Conservation (phyloP, 495 filamentous ascomycete genomes). For the Diplogelasinospora grovesii region DNA sequence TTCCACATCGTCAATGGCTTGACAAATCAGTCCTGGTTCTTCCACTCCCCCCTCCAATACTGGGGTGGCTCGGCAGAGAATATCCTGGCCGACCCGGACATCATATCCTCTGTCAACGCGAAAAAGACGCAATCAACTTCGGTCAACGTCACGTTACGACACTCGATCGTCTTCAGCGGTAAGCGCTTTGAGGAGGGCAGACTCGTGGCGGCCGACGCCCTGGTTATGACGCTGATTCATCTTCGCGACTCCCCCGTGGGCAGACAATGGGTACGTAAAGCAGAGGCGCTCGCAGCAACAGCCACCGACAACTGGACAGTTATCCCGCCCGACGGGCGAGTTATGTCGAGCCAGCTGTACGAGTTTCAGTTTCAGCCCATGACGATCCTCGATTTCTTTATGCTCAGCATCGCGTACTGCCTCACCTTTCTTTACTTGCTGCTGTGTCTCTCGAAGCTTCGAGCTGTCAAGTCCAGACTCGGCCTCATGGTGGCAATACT, state of each 20-base stretch:
- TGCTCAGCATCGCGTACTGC: constrained; percentile 54
- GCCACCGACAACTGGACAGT: constrained; percentile 48
- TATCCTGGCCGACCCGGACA: constrained; percentile 50
- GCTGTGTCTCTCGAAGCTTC: constrained; percentile 50
- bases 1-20: constrained; percentile 46
- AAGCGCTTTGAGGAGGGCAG: constrained; percentile 57
- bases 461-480: constrained; percentile 59
- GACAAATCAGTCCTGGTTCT: constrained; percentile 52
- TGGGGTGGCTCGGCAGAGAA: constrained; percentile 57
- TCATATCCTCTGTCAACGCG: constrained; percentile 58
- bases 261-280: constrained; percentile 50
- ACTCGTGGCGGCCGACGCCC: constrained; percentile 60
- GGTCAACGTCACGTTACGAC: constrained; percentile 62
- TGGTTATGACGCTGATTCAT: constrained; percentile 68
- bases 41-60: constrained; percentile 68
- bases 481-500: constrained; percentile 61
- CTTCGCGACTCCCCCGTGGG: constrained; percentile 50
- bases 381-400: constrained; percentile 49
- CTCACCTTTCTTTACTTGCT: constrained; percentile 52
- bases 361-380: constrained; percentile 68
- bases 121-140: constrained; percentile 46
- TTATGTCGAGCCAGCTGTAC: constrained; percentile 51
- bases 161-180: constrained; percentile 68
- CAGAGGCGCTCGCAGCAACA: constrained; percentile 38
- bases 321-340: constrained; percentile 50